Evolutionary conservation across 139 green algal genomes (phyloP).

Genomic region (Chlorella sp.): DNA sequence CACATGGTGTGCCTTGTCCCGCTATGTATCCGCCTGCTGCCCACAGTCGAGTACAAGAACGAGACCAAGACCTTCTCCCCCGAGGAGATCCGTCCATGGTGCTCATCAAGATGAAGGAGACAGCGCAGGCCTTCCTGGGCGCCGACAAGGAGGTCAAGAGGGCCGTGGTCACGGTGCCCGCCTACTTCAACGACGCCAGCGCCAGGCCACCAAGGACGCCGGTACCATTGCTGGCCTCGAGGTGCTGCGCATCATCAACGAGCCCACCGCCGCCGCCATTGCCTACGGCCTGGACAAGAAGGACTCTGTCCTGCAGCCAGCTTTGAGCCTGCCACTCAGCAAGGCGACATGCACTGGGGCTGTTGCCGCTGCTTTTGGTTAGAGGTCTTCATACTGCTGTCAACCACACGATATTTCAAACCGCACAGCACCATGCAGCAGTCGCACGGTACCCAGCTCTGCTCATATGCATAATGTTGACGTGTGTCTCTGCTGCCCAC

Average conservation of each 20-base stretch:
- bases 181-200: conserved; percentile 99
- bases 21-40: too few species aligned
- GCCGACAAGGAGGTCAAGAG: conserved; percentile 77
- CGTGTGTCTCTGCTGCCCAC: too few species aligned
- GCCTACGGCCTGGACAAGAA: conserved; percentile 85
- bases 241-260: conserved; percentile 99
- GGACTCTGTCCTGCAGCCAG: too few species aligned
- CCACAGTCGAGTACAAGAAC: conserved; percentile 90
- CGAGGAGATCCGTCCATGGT: conserved; percentile 98
- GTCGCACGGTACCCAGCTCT: too few species aligned
- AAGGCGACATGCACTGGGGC: too few species aligned
- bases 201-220: conserved; percentile 96
- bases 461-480: too few species aligned
- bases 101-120: conserved; percentile 97
- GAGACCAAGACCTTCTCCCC: conserved; percentile 89
- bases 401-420: too few species aligned
- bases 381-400: too few species aligned
- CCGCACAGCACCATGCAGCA: too few species aligned
- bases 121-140: conserved; percentile 64
- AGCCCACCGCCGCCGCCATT: conserved; percentile 96
- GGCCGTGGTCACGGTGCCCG: conserved; percentile 94
- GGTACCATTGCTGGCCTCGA: conserved; percentile 91
- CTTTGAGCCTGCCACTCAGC: too few species aligned
- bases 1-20: too few species aligned
- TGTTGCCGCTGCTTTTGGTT: too few species aligned